A percentile compares a stretch with the other conserved stretches of the same genome.
These are phyloP conservation scores for Tulasnella sp. DNA, from an alignment of 768 basidiomycete genomes.

Conservation along the genomic window DNA sequence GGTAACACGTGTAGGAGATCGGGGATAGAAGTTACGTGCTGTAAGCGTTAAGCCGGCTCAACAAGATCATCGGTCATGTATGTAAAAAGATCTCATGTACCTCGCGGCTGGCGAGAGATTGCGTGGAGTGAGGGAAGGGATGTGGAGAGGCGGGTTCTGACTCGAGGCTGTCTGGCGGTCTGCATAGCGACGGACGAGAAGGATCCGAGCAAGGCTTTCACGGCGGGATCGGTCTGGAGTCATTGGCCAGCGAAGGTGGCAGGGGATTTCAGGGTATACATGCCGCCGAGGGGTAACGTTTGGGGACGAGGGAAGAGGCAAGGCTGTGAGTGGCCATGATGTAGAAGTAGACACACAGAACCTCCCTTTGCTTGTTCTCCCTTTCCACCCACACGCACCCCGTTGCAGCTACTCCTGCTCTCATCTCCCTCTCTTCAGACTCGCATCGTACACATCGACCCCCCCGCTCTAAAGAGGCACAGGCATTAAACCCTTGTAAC, in stretches of 20 bases:
- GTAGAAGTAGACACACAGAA: slow-evolving; percentile 8
- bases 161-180: not conserved
- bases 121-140: too few relatives aligned
- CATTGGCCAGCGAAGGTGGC: not conserved
- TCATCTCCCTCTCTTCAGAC: not conserved
- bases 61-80: not conserved
- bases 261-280: not conserved
- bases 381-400: slow-evolving; percentile 7
- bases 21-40: not conserved
- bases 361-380: slow-evolving; percentile 10
- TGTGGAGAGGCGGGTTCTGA: not conserved
- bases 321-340: not conserved
- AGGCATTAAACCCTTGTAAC: not conserved
- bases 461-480: not conserved
- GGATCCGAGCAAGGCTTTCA: not conserved
- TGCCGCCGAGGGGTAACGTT: not conserved
- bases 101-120: not conserved
- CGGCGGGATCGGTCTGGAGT: too few relatives aligned
- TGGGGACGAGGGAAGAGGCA: not conserved
- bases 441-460: slow-evolving; percentile 5
- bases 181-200: not conserved
- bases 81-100: not conserved
- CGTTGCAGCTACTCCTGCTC: not conserved
- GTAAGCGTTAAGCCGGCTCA: not conserved
- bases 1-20: slow-evolving; percentile 15